Percentiles rank a stretch among this genome's conserved stretches.
phyloP scores from a whole-genome alignment of 139 green algal genomes.

The Spirogloea muscicola region DNA sequence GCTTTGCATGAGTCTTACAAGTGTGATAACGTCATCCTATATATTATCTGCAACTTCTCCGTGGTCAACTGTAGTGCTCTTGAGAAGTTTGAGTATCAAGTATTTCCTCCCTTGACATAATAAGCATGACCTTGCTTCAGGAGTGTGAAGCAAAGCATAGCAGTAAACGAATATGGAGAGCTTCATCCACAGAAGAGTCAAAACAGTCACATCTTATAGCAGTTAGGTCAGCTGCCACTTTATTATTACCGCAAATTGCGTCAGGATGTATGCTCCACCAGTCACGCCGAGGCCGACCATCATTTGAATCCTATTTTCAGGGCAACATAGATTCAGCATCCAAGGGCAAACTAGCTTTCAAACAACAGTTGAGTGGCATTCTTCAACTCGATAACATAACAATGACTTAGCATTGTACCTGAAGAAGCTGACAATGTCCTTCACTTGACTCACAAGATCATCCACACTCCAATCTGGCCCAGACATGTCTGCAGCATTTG shows the following conservation, averaged over 20 bases:
- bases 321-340: neutral
- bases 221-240: neutral
- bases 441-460: conserved; percentile 22
- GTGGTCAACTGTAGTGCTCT: too few species aligned
- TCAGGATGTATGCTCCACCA: conserved; percentile 26
- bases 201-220: too few species aligned
- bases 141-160: neutral
- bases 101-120: too few species aligned
- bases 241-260: conserved; percentile 28
- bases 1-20: too few species aligned
- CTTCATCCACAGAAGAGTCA: too few species aligned
- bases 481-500: conserved; percentile 13
- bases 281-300: conserved; percentile 13
- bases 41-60: too few species aligned
- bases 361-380: neutral
- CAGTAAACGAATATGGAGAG: too few species aligned
- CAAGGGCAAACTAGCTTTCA: neutral
- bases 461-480: neutral
- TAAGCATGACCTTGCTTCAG: too few species aligned
- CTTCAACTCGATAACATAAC: neutral
- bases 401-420: neutral
- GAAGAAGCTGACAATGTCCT: conserved; percentile 15
- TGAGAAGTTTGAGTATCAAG: too few species aligned
- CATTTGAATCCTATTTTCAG: neutral
- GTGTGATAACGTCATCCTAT: too few species aligned